These are phyloP conservation scores for Sporormia fimetaria DNA, from an alignment of 495 filamentous ascomycete genomes.

Conservation along the genomic window DNA sequence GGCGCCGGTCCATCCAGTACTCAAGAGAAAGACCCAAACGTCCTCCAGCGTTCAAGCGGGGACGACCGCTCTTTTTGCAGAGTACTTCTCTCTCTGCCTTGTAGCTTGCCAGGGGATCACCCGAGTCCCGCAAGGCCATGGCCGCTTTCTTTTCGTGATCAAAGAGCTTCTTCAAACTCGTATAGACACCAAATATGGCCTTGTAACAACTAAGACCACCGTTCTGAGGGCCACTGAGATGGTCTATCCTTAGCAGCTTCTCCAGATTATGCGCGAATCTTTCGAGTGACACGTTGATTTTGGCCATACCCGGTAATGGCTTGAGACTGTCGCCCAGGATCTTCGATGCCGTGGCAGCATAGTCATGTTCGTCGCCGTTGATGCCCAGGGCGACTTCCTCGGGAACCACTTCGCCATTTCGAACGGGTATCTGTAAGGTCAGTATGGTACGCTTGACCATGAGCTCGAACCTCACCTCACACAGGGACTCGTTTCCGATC, in stretches of 20 bases:
- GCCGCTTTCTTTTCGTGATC: conserved; percentile 53
- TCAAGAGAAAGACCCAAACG: conserved; percentile 68
- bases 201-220: conserved; percentile 65
- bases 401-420: conserved; percentile 23
- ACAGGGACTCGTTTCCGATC: conserved; percentile 17
- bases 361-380: conserved; percentile 1
- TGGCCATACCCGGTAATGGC: conserved; percentile 35
- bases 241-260: conserved; percentile 65
- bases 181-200: conserved; percentile 70
- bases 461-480: conserved; percentile 9
- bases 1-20: conserved; percentile 67
- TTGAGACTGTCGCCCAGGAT: conserved; percentile 43
- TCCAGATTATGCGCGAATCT: conserved; percentile 72
- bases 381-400: conserved; percentile 18
- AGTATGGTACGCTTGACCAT: background rate
- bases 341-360: conserved; percentile 35
- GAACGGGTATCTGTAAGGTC: conserved; percentile 3
- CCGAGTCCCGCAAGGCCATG: conserved; percentile 34
- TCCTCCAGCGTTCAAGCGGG: conserved; percentile 61
- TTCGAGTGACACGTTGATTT: conserved; percentile 48
- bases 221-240: conserved; percentile 53
- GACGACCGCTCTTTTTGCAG: conserved; percentile 60
- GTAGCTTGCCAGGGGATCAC: conserved; percentile 38
- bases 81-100: conserved; percentile 42
- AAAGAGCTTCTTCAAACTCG: conserved; percentile 51